Evolutionary conservation across 1,284 basidiomycete species (phyloP).

Genomic region (Naganishia liquefaciens): DNA sequence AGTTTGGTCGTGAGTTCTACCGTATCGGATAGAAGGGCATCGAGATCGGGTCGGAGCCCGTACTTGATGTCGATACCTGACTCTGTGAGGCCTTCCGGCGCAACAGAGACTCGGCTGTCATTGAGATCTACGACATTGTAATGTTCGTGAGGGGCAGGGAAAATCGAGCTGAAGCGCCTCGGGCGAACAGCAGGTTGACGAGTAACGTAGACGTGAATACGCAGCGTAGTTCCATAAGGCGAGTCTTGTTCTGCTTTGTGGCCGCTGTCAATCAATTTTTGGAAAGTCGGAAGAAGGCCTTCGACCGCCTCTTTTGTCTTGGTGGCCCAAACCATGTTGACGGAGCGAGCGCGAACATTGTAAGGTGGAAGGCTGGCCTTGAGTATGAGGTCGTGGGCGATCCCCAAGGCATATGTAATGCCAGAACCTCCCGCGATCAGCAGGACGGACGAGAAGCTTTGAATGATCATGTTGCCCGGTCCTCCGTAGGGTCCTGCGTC

Average conservation of each 20-base stretch:
- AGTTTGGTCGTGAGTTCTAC: slow-evolving; percentile 28
- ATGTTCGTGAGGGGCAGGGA: slow-evolving; percentile 5
- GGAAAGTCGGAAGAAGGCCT: slow-evolving; percentile 44
- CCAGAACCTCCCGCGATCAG: slow-evolving; percentile 52
- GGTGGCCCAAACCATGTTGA: slow-evolving; percentile 53
- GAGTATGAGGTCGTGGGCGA: slow-evolving; percentile 46
- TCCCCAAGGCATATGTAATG: slow-evolving; percentile 46
- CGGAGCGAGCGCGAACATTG: slow-evolving; percentile 46
- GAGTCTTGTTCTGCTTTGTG: slow-evolving; percentile 40
- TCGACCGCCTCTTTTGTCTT: slow-evolving; percentile 44
- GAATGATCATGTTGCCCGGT: slow-evolving; percentile 47
- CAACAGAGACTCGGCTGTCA: slow-evolving; percentile 23
- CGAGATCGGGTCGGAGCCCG: slow-evolving; percentile 42
- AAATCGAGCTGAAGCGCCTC: slow-evolving; percentile 36
- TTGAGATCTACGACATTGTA: slow-evolving; percentile 22
- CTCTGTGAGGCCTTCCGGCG: not conserved
- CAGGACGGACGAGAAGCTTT: slow-evolving; percentile 49
- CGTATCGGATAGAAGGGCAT: slow-evolving; percentile 32
- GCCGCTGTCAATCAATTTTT: slow-evolving; percentile 45
- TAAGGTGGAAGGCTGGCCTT: slow-evolving; percentile 38
- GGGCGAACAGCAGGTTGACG: slow-evolving; percentile 43
- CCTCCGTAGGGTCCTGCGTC: slow-evolving; percentile 52
- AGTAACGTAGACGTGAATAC: slow-evolving; percentile 49
- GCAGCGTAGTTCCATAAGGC: slow-evolving; percentile 40
- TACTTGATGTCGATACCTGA: slow-evolving; percentile 37